Base-by-base conservation (phyloP, 2,329 filamentous ascomycete species). In the Alternaria gansuensis region DNA sequence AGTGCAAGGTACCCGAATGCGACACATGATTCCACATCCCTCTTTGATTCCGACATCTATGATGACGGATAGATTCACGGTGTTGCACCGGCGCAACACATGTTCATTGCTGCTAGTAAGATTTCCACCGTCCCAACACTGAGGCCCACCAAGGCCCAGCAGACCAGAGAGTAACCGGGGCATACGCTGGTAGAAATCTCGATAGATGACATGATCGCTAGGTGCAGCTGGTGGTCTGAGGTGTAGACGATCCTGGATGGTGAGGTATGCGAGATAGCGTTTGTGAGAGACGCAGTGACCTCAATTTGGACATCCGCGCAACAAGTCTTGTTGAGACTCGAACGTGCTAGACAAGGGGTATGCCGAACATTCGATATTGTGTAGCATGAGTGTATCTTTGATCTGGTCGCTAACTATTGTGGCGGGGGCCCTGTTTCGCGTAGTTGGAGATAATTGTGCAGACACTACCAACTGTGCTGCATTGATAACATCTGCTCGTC, bases 401-500 rank as follows among this genome's bases (percentile, higher is more conserved):
- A 26, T 39, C 59, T 54, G 23, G 50, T 61, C 50, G 45, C 45
- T 60, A 48, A 36, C 41, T 36, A 36, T 43, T 59, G 59, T 45
- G 48, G 36, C 43, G 41, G 44, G 44, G 45, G 36, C 48, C 39
- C 34, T 51, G 43, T 21, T 23, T 54, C 44, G 49, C 45, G 54
- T 51, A 56, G 58, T 37, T 37, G 34, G 50, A 57, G 39, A 45
- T 36, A 61, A 34, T 41, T 46, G 50, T 58, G 54, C 54, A 58
- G 54, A 54, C 58, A 58, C 54, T 58, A 54, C 49, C 40, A 58
- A 37, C 40, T 53, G 49, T 54, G 53, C 49, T 54, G 51, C 45
- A 14, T 54, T 61, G 58, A 61, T 61, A 61, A 58, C 54, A 41
- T 39, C 57, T 49, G 13, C 58, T 50, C 50, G 17, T 58, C 54